phyloP scores from a whole-genome alignment of 192 early-diverging fungal species.

The Endogone sp. region DNA sequence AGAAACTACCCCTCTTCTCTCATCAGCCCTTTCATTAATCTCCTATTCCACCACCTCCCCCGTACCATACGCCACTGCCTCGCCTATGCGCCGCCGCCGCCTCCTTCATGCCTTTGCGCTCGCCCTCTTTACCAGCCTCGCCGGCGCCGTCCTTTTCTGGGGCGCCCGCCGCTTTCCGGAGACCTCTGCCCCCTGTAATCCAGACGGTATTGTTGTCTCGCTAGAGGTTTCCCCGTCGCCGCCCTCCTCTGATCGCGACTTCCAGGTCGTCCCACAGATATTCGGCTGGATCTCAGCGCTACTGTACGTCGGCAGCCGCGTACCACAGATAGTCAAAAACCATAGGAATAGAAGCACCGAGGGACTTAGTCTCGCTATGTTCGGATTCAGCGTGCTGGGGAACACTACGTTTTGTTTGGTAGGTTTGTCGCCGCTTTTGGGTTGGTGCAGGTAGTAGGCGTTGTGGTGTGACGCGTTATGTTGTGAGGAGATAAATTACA shows the following conservation, averaged over 20 bases:
- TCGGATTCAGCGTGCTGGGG: constrained; percentile 76
- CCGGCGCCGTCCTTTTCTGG: neutral
- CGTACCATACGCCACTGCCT: neutral
- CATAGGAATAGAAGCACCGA: constrained; percentile 64
- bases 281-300: constrained; percentile 73
- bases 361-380: constrained; percentile 80
- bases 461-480: neutral
- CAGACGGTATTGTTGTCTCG: neutral
- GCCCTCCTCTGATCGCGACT: neutral
- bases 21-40: constrained; percentile 9
- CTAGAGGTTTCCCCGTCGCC: neutral
- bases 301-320: constrained; percentile 66
- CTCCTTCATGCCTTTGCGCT: neutral
- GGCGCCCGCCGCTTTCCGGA: neutral
- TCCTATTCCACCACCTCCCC: neutral
- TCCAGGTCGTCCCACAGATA: constrained; percentile 47
- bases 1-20: constrained; percentile 24
- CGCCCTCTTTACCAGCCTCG: neutral
- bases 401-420: constrained; percentile 58
- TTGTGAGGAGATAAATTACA: too few species aligned
- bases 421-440: constrained; percentile 3
- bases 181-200: neutral
- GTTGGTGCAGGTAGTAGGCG: neutral
- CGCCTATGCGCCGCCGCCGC: neutral
- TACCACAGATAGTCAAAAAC: constrained; percentile 85